Evolutionary conservation across 805 yeast genomes (phyloP).

Genomic region (Suhomyces sp.): DNA sequence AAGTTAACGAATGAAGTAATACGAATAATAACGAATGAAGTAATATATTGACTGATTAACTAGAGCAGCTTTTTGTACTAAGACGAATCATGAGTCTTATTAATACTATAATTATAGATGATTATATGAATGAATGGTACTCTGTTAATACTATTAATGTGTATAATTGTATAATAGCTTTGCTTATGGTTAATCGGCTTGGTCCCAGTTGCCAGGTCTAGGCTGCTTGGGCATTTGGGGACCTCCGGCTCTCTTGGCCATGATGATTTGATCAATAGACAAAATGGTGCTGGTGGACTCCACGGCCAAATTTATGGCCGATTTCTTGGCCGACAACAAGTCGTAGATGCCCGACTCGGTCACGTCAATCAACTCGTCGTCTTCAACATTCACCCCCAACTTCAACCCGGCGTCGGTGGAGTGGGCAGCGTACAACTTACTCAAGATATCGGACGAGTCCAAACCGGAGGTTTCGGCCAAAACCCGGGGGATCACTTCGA

Average conservation of each 20-base stretch:
- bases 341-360: conserved; percentile 70
- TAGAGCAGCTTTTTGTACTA: too few relatives aligned
- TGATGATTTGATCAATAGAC: conserved; percentile 93
- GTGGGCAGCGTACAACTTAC: conserved; percentile 87
- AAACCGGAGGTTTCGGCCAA: conserved; percentile 93
- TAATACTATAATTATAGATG: too few relatives aligned
- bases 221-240: conserved; percentile 85
- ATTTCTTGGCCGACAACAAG: conserved; percentile 71
- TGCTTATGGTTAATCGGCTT: too few relatives aligned
- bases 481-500: conserved; percentile 90
- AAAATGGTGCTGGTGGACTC: conserved; percentile 91
- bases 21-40: too few relatives aligned
- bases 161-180: too few relatives aligned
- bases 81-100: not conserved
- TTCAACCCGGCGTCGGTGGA: conserved; percentile 53
- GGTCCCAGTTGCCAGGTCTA: conserved; percentile 95
- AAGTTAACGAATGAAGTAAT: too few relatives aligned
- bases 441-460: conserved; percentile 84
- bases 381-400: conserved; percentile 77
- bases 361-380: conserved; percentile 69
- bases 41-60: too few relatives aligned
- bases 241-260: conserved; percentile 99
- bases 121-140: too few relatives aligned
- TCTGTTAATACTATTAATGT: too few relatives aligned
- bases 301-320: conserved; percentile 90